Percentiles rank a stretch among this genome's conserved stretches.
These are phyloP conservation scores for Chlorella sp. DNA, from an alignment of 139 green algal genomes.

Conservation along the genomic window DNA sequence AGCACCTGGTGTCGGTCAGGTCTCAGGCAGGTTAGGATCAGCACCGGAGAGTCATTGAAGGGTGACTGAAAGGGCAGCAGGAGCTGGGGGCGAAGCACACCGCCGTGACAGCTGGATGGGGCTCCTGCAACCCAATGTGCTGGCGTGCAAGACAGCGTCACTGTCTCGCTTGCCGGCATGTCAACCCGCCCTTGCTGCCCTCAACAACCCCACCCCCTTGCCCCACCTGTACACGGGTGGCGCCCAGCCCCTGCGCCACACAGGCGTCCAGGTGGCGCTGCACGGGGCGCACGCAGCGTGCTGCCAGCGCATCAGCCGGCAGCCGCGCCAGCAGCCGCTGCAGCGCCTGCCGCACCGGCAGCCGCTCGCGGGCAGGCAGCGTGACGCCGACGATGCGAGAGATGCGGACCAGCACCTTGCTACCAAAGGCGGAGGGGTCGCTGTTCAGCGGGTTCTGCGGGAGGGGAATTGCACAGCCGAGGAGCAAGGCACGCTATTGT, in stretches of 20 bases:
- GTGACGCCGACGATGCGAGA: conserved; percentile 23
- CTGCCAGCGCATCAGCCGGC: conserved; percentile 65
- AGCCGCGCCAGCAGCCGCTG: conserved; percentile 59
- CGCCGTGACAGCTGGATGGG: too few species aligned
- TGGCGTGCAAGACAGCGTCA: too few species aligned
- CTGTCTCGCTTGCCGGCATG: too few species aligned
- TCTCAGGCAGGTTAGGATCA: too few species aligned
- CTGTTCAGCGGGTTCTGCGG: conserved; percentile 56
- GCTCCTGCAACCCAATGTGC: too few species aligned
- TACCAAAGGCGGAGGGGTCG: conserved; percentile 27
- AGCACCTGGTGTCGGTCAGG: too few species aligned
- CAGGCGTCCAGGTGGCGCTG: conserved; percentile 59
- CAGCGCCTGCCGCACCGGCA: conserved; percentile 33
- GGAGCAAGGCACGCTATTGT: too few species aligned
- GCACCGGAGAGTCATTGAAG: too few species aligned
- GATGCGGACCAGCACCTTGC: conserved; percentile 25
- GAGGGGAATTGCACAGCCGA: too few species aligned
- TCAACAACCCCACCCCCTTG: not conserved
- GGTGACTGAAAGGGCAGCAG: too few species aligned
- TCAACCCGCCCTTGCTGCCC: too few species aligned
- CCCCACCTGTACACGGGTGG: conserved; percentile 50
- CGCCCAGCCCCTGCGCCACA: conserved; percentile 15
- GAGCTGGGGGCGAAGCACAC: too few species aligned
- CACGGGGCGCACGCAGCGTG: conserved; percentile 63
- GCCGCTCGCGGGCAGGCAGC: not conserved